Base-by-base conservation (phyloP, 75 land plant genomes). In the Isoetes taiwanensis region DNA sequence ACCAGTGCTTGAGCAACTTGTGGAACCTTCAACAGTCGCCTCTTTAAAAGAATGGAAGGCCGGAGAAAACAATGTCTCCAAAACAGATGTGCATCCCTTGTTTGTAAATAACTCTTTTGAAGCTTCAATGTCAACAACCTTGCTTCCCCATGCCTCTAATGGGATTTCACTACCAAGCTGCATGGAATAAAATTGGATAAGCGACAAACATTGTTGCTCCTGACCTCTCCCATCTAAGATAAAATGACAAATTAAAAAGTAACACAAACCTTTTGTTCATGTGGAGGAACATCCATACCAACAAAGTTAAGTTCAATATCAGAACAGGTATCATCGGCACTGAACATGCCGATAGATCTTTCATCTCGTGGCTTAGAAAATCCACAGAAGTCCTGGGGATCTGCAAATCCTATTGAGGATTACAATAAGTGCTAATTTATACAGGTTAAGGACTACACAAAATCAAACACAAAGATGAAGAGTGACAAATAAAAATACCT, bases 31-130 rank as follows among this genome's bases (percentile, higher is more conserved):
- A 2, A 39, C 76, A 34, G 34, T 65, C 32, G 23, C 28, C 34
- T 41, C 64, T 29, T 61, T 65, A 3, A 69, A 38, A 10, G 67
- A 1, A 26, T 83, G 80, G 54, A 79, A 79, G 8, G 66, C 6
- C 6, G 86, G 86, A 59, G 86, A 83, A 60, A 83, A 83, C 41
- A 83, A 67, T 26, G 79, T 71, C 33, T 66, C 71, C 28, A 38
- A 10, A 6, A 37, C 9, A 11, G 61, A 14, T 1, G 33, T n/a
- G 17, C 30, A 24, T 2, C 12, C 61, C 61, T 58, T 3, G 5
- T 14, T 9, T 23, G 24, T 38, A 56, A 14, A 11, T 5, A 2
- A 24, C 28, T 8, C 4, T 23, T 16, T n/a, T 24, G 8, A 64
- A 55, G 30, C 29, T 0, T 32, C 21, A 64, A 14, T 30, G 31